phyloP scores from a whole-genome alignment of 352 stramenopile genomes.

The Blastocystis sp. region DNA sequence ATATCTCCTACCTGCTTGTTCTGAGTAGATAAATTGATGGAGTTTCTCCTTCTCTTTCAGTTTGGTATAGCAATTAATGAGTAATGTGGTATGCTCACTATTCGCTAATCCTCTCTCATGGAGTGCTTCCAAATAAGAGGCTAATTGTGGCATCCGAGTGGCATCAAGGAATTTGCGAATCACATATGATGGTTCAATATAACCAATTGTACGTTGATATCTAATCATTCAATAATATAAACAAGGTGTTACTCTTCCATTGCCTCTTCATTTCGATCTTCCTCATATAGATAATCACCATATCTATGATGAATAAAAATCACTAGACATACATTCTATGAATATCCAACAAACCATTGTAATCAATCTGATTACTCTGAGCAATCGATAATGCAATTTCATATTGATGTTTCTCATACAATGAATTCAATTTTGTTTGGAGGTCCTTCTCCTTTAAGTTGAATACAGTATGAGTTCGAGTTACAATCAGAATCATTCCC shows the following conservation, averaged over 20 bases:
- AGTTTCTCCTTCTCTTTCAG: constrained; percentile 83
- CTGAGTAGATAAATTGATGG: constrained; percentile 84
- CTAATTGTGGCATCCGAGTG: constrained; percentile 91
- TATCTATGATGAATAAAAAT: constrained; percentile 73
- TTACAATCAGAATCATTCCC: constrained; percentile 66
- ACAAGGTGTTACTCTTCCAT: constrained; percentile 95
- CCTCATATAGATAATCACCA: constrained; percentile 95
- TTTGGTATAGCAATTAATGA: constrained; percentile 91
- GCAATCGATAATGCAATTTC: constrained; percentile 78
- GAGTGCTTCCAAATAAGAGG: constrained; percentile 90
- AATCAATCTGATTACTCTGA: constrained; percentile 78
- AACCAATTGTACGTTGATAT: constrained; percentile 73
- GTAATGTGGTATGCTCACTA: constrained; percentile 85
- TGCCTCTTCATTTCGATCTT: constrained; percentile 89
- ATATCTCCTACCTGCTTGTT: constrained; percentile 67
- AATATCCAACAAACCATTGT: constrained; percentile 91
- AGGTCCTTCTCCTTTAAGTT: constrained; percentile 90
- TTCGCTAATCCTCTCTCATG: constrained; percentile 80
- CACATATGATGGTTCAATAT: constrained; percentile 94
- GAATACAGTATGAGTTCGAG: constrained; percentile 77
- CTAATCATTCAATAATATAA: too few species aligned
- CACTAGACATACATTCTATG: constrained; percentile 75
- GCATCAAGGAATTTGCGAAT: constrained; percentile 95
- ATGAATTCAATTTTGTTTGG: constrained; percentile 89
- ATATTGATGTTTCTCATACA: constrained; percentile 94